Percentiles rank a stretch among this genome's conserved stretches.
These are phyloP conservation scores for Mycosphaerella sp. DNA, from an alignment of 2,329 filamentous ascomycete genomes.

Conservation along the genomic window DNA sequence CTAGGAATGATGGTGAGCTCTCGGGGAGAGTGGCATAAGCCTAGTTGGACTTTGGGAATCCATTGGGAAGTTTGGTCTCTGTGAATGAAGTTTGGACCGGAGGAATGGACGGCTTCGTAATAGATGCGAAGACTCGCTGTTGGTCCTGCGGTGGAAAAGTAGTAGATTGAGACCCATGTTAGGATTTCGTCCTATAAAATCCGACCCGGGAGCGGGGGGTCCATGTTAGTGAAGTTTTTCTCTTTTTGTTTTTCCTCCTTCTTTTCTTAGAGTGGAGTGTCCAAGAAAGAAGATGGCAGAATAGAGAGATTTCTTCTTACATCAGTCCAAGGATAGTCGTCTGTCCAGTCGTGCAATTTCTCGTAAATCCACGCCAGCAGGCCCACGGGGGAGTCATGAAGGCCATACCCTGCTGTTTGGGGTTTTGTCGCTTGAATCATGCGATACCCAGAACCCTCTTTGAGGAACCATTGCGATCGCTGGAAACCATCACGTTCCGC, in stretches of 20 bases:
- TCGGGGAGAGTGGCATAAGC: conserved; percentile 51
- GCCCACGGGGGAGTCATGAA: conserved; percentile 63
- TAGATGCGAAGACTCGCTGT: conserved; percentile 64
- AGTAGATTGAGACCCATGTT: conserved; percentile 68
- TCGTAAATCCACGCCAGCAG: conserved; percentile 75
- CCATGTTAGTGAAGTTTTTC: too few relatives aligned
- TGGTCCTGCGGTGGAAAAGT: conserved; percentile 62
- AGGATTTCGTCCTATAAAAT: conserved; percentile 55
- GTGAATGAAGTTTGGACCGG: conserved; percentile 15
- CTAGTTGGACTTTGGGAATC: conserved; percentile 46
- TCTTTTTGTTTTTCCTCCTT: too few relatives aligned
- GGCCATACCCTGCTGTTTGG: conserved; percentile 62
- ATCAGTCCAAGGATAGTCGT: conserved; percentile 64
- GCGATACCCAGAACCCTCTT: conserved; percentile 55
- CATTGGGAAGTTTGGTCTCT: conserved; percentile 37
- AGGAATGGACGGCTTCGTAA: conserved; percentile 54
- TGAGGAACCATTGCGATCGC: conserved; percentile 52
- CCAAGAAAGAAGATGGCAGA: too few relatives aligned
- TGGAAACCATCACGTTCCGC: conserved; percentile 48
- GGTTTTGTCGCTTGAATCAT: conserved; percentile 60
- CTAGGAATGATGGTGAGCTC: conserved; percentile 52
- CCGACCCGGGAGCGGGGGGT: too few relatives aligned
- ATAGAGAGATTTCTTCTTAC: too few relatives aligned
- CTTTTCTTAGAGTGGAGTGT: too few relatives aligned
- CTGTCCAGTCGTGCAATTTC: conserved; percentile 71